Base-by-base conservation (phyloP, 2,329 filamentous ascomycete genomes). In the Falciphora oryzae region DNA sequence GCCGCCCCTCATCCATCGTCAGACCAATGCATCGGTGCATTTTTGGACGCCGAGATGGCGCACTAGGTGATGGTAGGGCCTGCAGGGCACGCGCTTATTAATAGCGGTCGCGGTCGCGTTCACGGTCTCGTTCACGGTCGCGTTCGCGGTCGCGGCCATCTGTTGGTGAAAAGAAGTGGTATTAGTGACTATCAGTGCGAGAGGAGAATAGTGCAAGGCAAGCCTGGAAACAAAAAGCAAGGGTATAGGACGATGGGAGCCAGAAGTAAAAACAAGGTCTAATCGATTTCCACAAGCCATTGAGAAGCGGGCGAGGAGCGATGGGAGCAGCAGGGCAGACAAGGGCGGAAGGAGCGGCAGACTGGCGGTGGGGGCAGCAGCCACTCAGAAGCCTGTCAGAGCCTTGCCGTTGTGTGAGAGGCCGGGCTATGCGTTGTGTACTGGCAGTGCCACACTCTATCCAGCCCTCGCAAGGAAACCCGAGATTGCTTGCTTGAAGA, bases 21-120 rank as follows among this genome's bases (percentile, higher is more conserved):
- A 11, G 44, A 18, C 44, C 10, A 53, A 53, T n/a, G 44, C 44
- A n/a, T n/a, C 44, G 8, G 18, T 16, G 38, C 38, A 44, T 44
- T 22, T 44, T 16, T 22, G 38, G 38, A 5, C 38, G 18, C 38
- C 38, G 18, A 44, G 38, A 44, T 44, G 18, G 38, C 18, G 38
- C 38, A 6, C 38, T 16, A 16, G 38, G 18, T 22, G 38, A 44
- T 3, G 18, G 22, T n/a, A 53, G 22, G 44, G 44, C 44, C 22
- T 53, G 44, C 44, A 22, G 44, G 44, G 44, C 22, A 7, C 22
- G 7, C 44, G n/a, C 59, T 44, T 62, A 38, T 62, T 29, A 62
- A 53, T 62, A 62, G 25, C 61, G 61, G 16, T 62, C 61, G 28
- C 61, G 61, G 38, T 62, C 60, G 4, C n/a, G n/a, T n/a, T n/a